A percentile compares a stretch with the other conserved stretches of the same genome.
Conservation (phyloP, 1,139 yeast genomes). For the Arxiozyma bovina region DNA sequence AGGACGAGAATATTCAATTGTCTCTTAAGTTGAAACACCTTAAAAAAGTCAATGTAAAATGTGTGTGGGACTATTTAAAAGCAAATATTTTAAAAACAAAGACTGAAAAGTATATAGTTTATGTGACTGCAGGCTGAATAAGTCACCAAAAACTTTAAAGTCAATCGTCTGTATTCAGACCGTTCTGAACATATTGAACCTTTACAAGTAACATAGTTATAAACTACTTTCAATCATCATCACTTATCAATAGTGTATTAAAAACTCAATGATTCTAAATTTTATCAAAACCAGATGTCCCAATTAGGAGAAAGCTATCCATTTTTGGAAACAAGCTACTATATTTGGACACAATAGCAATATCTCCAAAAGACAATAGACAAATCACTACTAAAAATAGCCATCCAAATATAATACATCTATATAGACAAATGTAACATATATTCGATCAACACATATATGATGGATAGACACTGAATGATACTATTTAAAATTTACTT, state of each 20-base stretch:
- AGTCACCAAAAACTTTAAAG: too few relatives aligned
- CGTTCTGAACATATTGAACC: background rate
- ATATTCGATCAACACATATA: too few relatives aligned
- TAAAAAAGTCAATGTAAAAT: background rate
- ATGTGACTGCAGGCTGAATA: background rate
- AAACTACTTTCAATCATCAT: background rate
- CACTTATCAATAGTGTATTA: background rate
- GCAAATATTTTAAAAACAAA: too few relatives aligned
- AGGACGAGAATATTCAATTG: background rate
- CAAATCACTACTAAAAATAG: background rate
- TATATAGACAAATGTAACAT: too few relatives aligned
- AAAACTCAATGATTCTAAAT: background rate
- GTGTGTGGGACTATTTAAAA: background rate
- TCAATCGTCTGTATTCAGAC: background rate
- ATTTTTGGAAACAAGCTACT: constrained; percentile 2
- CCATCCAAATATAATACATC: background rate
- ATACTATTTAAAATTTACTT: too few relatives aligned
- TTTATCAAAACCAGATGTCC: background rate
- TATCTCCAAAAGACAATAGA: background rate
- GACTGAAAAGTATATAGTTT: too few relatives aligned
- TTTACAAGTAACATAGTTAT: too few relatives aligned
- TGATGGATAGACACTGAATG: too few relatives aligned
- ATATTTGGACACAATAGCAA: background rate
- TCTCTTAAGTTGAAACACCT: background rate
- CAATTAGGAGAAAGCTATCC: background rate